Percentiles rank a stretch among this genome's conserved stretches.
Conservation (phyloP, 2,329 filamentous ascomycete species). For the Parasarocladium wereldwijsianum region DNA sequence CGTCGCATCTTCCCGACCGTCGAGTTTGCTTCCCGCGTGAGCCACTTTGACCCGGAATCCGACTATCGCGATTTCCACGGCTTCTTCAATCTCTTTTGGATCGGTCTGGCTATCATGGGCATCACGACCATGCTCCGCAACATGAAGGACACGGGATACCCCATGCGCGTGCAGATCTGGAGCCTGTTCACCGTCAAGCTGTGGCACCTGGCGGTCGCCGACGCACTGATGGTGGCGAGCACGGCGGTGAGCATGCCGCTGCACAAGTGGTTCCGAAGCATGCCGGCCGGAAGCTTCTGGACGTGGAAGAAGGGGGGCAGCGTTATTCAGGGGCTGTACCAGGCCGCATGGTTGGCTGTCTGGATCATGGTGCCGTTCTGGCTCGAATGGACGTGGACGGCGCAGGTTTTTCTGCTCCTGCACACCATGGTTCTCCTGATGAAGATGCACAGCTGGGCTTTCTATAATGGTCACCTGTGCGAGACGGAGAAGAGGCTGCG, state of each 20-base stretch:
- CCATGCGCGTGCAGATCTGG: conserved; percentile 78
- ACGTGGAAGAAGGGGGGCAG: conserved; percentile 71
- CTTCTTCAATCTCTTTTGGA: conserved; percentile 98
- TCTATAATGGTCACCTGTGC: conserved; percentile 92
- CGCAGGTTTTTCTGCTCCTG: conserved; percentile 85
- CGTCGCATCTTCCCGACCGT: conserved; percentile 84
- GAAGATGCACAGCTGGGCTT: conserved; percentile 98
- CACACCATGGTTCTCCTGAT: conserved; percentile 87
- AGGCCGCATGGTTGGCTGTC: conserved; percentile 61
- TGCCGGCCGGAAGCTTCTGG: conserved; percentile 33
- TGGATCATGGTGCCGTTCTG: conserved; percentile 81
- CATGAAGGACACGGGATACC: conserved; percentile 82
- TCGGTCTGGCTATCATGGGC: conserved; percentile 91
- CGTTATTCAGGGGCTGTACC: conserved; percentile 68
- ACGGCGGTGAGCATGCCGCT: conserved; percentile 60
- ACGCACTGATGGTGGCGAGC: conserved; percentile 69
- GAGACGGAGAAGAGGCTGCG: conserved; percentile 72
- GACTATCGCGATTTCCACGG: conserved; percentile 91
- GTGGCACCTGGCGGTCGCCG: conserved; percentile 71
- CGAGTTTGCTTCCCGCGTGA: conserved; percentile 79
- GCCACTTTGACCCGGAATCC: conserved; percentile 85
- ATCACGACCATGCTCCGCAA: conserved; percentile 89
- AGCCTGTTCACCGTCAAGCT: conserved; percentile 75
- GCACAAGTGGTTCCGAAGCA: conserved; percentile 49
- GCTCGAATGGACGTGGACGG: conserved; percentile 88